Conservation (phyloP, 768 basidiomycete genomes). For the Mycena pura region DNA sequence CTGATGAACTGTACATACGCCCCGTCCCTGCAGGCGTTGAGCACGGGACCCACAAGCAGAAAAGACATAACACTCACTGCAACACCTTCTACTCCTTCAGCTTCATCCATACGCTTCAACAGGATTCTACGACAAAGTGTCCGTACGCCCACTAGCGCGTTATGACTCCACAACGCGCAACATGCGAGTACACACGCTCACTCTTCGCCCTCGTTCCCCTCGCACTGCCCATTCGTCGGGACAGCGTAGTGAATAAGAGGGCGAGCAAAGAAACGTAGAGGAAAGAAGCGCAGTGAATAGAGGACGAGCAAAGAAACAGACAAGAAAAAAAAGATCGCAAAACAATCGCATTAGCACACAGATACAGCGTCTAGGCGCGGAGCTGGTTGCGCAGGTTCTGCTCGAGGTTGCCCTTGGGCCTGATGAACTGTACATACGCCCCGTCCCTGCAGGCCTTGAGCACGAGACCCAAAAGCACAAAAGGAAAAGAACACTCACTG, state of each 20-base stretch:
- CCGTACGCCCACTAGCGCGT: too few species aligned
- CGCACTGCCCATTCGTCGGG: conserved; percentile 58
- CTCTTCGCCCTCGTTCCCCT: conserved; percentile 88
- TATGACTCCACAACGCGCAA: too few species aligned
- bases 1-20: conserved; percentile 95
- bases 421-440: conserved; percentile 93
- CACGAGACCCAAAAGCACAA: neutral
- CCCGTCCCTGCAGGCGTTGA: conserved; percentile 69
- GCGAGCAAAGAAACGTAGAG: conserved; percentile 34
- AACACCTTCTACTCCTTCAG: conserved; percentile 91
- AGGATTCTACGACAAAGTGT: too few species aligned
- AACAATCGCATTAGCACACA: conserved; percentile 13
- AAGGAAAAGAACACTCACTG: conserved; percentile 52
- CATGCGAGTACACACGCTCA: conserved; percentile 33
- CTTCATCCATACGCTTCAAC: conserved; percentile 85
- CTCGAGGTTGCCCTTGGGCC: conserved; percentile 86
- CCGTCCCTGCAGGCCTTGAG: conserved; percentile 69
- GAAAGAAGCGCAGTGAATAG: conserved; percentile 5
- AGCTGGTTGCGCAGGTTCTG: conserved; percentile 85
- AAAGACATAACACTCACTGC: conserved; percentile 52
- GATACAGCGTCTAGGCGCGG: conserved; percentile 58
- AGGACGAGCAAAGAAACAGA: conserved; percentile 36
- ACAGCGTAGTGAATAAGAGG: conserved; percentile 80
- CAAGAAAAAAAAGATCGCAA: neutral
- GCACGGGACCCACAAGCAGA: neutral